phyloP scores from a whole-genome alignment of 2,329 filamentous ascomycete genomes.

The Fusarium incarnatum region DNA sequence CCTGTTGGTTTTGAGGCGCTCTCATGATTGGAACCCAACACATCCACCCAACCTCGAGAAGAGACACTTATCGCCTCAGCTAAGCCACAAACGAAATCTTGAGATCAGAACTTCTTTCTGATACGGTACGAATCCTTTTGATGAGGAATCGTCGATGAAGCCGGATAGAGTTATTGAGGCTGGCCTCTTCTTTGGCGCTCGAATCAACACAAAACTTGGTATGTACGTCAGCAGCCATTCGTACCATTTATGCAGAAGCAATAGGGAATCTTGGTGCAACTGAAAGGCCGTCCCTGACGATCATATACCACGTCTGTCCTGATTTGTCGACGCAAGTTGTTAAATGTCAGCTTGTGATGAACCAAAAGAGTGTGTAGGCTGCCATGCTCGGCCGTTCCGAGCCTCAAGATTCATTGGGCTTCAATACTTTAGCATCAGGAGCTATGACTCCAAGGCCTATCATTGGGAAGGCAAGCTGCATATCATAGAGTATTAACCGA shows the following conservation, averaged over 20 bases:
- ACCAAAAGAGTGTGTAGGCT: conserved; percentile 4
- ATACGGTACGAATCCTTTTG: not conserved
- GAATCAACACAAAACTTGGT: conserved; percentile 1
- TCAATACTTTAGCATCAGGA: conserved; percentile 35
- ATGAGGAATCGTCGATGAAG: not conserved
- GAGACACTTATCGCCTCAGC: not conserved
- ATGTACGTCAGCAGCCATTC: conserved; percentile 7
- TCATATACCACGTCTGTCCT: conserved; percentile 8
- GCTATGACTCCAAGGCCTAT: conserved; percentile 29
- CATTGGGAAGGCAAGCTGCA: conserved; percentile 21
- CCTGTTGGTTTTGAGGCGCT: conserved; percentile 15
- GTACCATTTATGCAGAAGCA: conserved; percentile 3
- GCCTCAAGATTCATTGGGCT: conserved; percentile 34
- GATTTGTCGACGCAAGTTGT: not conserved
- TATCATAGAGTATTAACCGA: conserved; percentile 15
- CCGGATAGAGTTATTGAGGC: not conserved
- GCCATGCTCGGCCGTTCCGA: conserved; percentile 13
- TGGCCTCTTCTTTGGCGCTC: not conserved
- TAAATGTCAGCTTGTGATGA: not conserved
- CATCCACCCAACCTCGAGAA: conserved; percentile 4
- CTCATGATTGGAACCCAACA: conserved; percentile 36
- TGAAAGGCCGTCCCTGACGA: conserved; percentile 27
- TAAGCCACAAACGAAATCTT: conserved; percentile 23
- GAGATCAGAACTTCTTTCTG: conserved; percentile 17
- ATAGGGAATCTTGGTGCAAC: not conserved